A percentile compares a stretch with the other conserved stretches of the same genome.
These are phyloP conservation scores for Petrea volubilis DNA, from an alignment of 257 asterid genomes.

Conservation along the genomic window DNA sequence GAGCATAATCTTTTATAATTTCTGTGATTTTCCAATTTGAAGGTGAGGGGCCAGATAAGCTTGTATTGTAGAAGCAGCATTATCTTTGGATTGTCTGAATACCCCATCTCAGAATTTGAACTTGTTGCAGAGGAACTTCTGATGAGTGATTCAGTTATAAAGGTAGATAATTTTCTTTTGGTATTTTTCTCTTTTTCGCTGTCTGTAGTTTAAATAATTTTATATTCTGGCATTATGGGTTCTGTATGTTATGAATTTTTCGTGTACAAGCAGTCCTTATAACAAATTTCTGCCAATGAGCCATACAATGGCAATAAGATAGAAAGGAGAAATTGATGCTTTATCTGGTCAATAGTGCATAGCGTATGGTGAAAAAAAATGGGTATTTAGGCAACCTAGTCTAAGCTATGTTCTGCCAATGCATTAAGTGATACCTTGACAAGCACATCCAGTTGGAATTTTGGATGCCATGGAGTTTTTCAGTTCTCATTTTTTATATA, in stretches of 20 bases:
- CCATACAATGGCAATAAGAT: neutral
- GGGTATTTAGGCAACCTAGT: neutral
- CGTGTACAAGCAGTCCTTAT: neutral
- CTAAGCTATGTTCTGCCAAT: neutral
- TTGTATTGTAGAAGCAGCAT: slow-evolving; percentile 80
- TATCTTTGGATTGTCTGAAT: slow-evolving; percentile 79
- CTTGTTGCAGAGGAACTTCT: slow-evolving; percentile 97
- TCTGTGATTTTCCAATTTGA: slow-evolving; percentile 34
- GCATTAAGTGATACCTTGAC: slow-evolving; percentile 9
- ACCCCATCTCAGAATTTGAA: slow-evolving; percentile 95
- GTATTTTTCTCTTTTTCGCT: neutral
- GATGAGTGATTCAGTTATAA: slow-evolving; percentile 83
- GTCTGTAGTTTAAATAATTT: neutral
- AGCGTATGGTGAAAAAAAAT: neutral
- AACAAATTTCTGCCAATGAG: slow-evolving; percentile 10
- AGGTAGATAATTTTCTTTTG: slow-evolving; percentile 47
- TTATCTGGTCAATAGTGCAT: neutral
- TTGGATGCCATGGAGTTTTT: neutral
- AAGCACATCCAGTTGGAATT: neutral
- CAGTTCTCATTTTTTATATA: neutral
- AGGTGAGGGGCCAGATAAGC: slow-evolving; percentile 99
- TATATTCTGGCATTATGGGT: slow-evolving; percentile 12
- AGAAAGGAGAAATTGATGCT: neutral
- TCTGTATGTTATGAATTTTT: slow-evolving; percentile 2
- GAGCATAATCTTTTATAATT: neutral